phyloP scores from a whole-genome alignment of 768 basidiomycete genomes.

The Leccinum rimulosum region DNA sequence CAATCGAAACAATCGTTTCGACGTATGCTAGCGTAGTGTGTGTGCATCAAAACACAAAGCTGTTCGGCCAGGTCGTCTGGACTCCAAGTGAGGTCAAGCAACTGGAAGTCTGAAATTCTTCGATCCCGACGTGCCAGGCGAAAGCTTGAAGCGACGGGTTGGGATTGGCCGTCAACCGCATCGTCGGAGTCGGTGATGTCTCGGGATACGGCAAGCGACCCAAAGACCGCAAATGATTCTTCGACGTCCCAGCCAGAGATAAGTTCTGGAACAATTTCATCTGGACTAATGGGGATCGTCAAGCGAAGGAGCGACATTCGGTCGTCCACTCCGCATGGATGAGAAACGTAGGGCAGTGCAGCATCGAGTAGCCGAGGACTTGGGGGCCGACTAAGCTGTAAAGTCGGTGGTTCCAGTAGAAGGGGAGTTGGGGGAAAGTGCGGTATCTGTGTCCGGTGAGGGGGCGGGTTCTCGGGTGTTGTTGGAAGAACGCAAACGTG shows the following conservation, averaged over 20 bases:
- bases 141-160: conserved; percentile 1
- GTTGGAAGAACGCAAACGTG: conserved; percentile 24
- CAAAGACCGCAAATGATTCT: conserved; percentile 18
- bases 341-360: conserved; percentile 26
- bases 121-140: neutral
- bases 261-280: conserved; percentile 19
- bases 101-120: neutral
- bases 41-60: conserved; percentile 71
- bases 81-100: conserved; percentile 49
- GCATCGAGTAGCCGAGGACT: neutral
- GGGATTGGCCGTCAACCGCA: neutral
- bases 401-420: neutral
- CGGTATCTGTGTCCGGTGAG: neutral
- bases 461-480: conserved; percentile 32
- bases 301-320: conserved; percentile 33
- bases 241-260: conserved; percentile 30
- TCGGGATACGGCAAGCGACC: neutral
- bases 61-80: conserved; percentile 75
- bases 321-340: conserved; percentile 42
- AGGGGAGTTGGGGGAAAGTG: neutral
- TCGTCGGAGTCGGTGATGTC: conserved; percentile 4
- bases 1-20: conserved; percentile 75
- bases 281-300: conserved; percentile 37
- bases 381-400: neutral
- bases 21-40: conserved; percentile 65